Conservation (phyloP, 306 rosid genomes). For the Hippophae tibetana region DNA sequence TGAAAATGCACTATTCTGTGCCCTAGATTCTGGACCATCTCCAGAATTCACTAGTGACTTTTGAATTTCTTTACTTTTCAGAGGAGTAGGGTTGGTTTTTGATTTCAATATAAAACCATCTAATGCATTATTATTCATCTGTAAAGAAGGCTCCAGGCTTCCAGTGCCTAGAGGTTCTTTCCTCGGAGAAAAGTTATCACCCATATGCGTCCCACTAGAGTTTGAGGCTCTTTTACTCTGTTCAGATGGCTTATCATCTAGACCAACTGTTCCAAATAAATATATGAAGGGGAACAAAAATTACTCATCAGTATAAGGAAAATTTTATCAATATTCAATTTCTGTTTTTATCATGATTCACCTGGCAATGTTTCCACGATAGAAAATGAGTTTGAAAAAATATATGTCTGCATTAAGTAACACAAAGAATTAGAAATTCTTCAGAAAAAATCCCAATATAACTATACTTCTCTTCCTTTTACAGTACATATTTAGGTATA, state of each 20-base stretch:
- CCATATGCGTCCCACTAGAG: conserved; percentile 25
- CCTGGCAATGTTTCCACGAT: conserved; percentile 89
- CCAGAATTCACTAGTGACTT: conserved; percentile 32
- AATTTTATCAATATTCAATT: conserved; percentile 11
- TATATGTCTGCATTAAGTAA: conserved; percentile 64
- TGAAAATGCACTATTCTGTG: conserved; percentile 35
- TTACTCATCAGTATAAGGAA: not conserved
- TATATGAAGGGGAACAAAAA: not conserved
- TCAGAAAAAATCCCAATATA: not conserved
- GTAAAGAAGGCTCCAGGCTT: conserved; percentile 49
- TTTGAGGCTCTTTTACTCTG: conserved; percentile 45
- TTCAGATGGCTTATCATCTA: conserved; percentile 52
- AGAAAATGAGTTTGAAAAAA: conserved; percentile 83
- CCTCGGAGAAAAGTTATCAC: conserved; percentile 22
- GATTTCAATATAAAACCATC: conserved; percentile 46
- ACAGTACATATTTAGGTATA: conserved; percentile 6
- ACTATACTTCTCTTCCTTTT: not conserved
- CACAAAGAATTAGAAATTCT: conserved; percentile 10
- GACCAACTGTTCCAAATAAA: conserved; percentile 41
- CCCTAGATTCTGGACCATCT: conserved; percentile 33
- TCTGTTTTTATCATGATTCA: conserved; percentile 31
- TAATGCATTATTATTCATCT: conserved; percentile 30
- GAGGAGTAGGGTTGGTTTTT: conserved; percentile 39
- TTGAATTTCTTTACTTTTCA: conserved; percentile 23
- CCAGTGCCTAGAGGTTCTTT: conserved; percentile 40